These are phyloP conservation scores for Alternaria solani DNA, from an alignment of 2,329 filamentous ascomycete species.

Conservation along the genomic window DNA sequence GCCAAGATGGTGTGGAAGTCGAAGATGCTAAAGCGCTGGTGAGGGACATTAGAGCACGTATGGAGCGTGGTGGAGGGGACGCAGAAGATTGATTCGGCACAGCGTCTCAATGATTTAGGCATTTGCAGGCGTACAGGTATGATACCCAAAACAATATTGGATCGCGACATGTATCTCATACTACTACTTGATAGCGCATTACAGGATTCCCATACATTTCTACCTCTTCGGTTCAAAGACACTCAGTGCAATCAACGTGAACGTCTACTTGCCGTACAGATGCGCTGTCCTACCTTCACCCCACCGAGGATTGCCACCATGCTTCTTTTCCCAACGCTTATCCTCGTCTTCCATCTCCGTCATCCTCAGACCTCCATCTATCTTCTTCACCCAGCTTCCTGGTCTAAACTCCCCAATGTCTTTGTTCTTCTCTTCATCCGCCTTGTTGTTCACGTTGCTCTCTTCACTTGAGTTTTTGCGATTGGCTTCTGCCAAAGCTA, in stretches of 20 bases:
- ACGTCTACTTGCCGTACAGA: not conserved
- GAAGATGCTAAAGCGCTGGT: constrained; percentile 96
- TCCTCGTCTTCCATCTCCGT: constrained; percentile 1
- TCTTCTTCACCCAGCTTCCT: not conserved
- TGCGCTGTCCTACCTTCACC: not conserved
- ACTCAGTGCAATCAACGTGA: not conserved
- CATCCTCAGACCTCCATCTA: not conserved
- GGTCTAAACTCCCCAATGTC: not conserved
- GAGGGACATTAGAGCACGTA: constrained; percentile 80
- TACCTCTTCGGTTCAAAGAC: not conserved
- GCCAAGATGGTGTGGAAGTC: constrained; percentile 94
- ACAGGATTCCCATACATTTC: not conserved
- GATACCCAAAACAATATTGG: constrained; percentile 17
- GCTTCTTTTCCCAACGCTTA: constrained; percentile 1
- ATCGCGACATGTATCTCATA: not conserved
- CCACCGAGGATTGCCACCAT: constrained; percentile 3
- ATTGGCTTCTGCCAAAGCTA: not conserved
- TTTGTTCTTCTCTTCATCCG: not conserved
- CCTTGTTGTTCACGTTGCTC: not conserved
- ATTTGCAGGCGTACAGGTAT: constrained; percentile 20
- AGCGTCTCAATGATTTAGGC: not conserved
- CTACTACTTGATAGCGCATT: constrained; percentile 3
- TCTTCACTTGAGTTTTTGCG: not conserved
- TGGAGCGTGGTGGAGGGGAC: constrained; percentile 60
- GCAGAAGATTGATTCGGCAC: constrained; percentile 8